These are phyloP conservation scores for Colletotrichum scovillei DNA, from an alignment of 2,329 filamentous ascomycete species.

Conservation along the genomic window DNA sequence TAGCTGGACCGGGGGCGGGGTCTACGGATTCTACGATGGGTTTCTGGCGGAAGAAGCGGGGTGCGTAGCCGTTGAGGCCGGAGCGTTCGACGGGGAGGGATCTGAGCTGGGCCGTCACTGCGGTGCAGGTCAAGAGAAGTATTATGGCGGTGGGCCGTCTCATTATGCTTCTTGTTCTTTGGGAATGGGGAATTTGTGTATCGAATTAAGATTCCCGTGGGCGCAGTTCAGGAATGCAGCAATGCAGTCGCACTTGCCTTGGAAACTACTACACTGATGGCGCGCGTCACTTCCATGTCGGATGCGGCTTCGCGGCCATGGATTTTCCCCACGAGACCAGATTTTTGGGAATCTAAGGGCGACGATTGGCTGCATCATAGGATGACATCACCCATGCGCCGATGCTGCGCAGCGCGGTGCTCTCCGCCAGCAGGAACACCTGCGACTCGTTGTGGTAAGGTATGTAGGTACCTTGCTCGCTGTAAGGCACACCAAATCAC, in stretches of 20 bases:
- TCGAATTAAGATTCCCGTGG: not conserved
- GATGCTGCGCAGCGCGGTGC: not conserved
- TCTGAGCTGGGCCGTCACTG: conserved; percentile 25
- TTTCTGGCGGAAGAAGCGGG: conserved; percentile 34
- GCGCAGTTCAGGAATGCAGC: not conserved
- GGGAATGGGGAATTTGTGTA: not conserved
- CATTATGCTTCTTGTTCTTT: conserved; percentile 21
- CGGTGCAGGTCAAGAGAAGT: conserved; percentile 24
- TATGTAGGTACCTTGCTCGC: too few species aligned
- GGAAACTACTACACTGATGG: not conserved
- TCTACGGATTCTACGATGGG: conserved; percentile 18
- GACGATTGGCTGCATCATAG: conserved; percentile 6
- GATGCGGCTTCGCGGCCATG: conserved; percentile 7
- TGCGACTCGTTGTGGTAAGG: not conserved
- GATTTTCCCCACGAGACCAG: conserved; percentile 10
- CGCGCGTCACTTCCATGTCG: conserved; percentile 8
- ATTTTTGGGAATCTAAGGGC: not conserved
- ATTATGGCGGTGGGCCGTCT: conserved; percentile 30
- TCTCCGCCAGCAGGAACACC: not conserved
- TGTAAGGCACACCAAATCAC: not conserved
- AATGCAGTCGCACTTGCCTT: not conserved
- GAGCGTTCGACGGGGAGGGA: conserved; percentile 27
- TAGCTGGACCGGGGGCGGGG: conserved; percentile 40
- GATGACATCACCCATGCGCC: conserved; percentile 31
- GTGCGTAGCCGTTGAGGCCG: conserved; percentile 8